These are phyloP conservation scores for Hypericum androsaemum DNA, from an alignment of 345 rosid genomes.

Conservation along the genomic window DNA sequence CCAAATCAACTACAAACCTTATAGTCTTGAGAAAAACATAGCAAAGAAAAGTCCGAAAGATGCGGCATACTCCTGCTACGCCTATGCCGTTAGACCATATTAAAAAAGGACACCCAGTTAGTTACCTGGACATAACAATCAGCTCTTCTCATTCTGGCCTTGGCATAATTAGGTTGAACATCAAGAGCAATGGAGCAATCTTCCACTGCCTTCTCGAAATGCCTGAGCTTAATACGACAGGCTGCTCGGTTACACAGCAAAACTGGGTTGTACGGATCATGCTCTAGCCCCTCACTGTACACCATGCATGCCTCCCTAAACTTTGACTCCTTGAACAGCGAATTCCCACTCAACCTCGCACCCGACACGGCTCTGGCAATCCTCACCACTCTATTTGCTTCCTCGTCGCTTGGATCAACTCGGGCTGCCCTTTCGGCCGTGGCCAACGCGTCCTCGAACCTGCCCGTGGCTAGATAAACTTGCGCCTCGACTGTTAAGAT, in stretches of 20 bases:
- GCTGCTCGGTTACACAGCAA: slow-evolving; percentile 87
- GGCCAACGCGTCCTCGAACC: slow-evolving; percentile 67
- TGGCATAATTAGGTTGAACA: slow-evolving; percentile 51
- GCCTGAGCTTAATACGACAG: slow-evolving; percentile 51
- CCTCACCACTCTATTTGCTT: slow-evolving; percentile 38
- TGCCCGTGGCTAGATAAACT: slow-evolving; percentile 54
- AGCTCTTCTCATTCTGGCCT: slow-evolving; percentile 85
- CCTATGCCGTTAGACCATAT: neutral
- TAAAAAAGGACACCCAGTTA: no score
- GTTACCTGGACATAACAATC: slow-evolving; percentile 74
- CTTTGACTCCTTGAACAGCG: slow-evolving; percentile 43
- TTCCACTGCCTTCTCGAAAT: slow-evolving; percentile 49
- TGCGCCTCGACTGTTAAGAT: slow-evolving; percentile 39
- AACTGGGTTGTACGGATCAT: slow-evolving; percentile 63
- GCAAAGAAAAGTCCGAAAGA: no score
- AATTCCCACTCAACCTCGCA: slow-evolving; percentile 68
- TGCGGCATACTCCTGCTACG: no score
- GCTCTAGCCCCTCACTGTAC: slow-evolving; percentile 67
- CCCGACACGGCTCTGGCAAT: slow-evolving; percentile 42
- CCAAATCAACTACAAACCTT: neutral
- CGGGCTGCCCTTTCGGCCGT: slow-evolving; percentile 55
- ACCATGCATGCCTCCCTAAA: slow-evolving; percentile 46
- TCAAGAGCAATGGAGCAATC: slow-evolving; percentile 67
- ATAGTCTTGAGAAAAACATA: neutral
- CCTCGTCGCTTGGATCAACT: slow-evolving; percentile 60